Percentiles rank a stretch among this genome's conserved stretches.
Evolutionary conservation across 2,329 filamentous ascomycete genomes (phyloP).

Genomic region (Passalora sequoiae): DNA sequence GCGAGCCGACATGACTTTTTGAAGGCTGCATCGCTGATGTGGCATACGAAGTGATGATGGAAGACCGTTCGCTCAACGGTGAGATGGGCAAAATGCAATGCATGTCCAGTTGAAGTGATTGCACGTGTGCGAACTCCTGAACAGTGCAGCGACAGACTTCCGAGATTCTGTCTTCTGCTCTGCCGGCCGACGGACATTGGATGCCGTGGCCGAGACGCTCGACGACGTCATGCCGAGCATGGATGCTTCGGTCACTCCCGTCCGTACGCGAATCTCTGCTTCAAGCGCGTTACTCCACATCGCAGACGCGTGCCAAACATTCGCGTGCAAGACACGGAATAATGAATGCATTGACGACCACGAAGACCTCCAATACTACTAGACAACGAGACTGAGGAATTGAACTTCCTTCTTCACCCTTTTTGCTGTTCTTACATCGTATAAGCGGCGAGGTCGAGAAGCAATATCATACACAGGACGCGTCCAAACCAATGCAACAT

Average conservation of each 20-base stretch:
- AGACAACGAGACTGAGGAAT: neutral
- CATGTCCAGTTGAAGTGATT: neutral
- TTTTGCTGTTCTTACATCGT: neutral
- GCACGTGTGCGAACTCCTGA: neutral
- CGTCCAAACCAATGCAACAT: neutral
- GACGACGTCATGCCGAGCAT: neutral
- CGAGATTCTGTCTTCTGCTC: too few relatives aligned
- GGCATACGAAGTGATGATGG: neutral
- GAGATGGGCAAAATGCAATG: neutral
- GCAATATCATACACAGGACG: neutral
- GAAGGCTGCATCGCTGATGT: neutral
- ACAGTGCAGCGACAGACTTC: neutral
- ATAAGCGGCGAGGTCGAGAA: too few relatives aligned
- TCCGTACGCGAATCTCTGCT: too few relatives aligned
- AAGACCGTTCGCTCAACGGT: neutral
- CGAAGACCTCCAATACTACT: neutral
- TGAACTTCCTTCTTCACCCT: neutral
- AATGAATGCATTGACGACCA: neutral
- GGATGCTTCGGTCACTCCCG: too few relatives aligned
- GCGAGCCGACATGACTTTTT: neutral
- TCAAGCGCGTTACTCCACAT: too few relatives aligned
- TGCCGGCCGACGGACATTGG: too few relatives aligned
- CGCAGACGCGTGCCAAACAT: too few relatives aligned
- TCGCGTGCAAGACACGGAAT: neutral
- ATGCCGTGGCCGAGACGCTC: too few relatives aligned